Conservation (phyloP, 805 yeast genomes). For the Starmerella vitae region DNA sequence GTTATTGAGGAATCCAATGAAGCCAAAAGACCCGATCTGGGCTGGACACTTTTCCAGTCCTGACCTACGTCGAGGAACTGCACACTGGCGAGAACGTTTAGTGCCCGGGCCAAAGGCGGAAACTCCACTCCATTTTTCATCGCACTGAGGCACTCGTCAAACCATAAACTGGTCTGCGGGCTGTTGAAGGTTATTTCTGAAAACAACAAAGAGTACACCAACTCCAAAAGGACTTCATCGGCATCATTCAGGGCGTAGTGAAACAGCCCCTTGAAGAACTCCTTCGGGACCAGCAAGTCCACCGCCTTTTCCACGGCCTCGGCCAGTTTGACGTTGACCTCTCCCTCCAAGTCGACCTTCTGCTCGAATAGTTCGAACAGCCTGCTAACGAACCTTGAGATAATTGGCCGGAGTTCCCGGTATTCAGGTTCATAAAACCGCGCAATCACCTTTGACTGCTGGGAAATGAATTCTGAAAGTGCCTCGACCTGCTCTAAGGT, state of each 20-base stretch:
- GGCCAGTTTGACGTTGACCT: not conserved
- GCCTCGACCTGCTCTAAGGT: conserved; percentile 14
- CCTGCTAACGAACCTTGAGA: conserved; percentile 9
- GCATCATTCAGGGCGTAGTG: conserved; percentile 4
- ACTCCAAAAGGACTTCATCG: conserved; percentile 13
- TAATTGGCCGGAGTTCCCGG: conserved; percentile 6
- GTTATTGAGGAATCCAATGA: conserved; percentile 15
- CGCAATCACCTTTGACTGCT: conserved; percentile 10
- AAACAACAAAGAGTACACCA: conserved; percentile 17
- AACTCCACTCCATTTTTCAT: not conserved
- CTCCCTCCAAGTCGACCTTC: not conserved
- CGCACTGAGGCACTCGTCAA: conserved; percentile 7
- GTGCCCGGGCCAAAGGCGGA: conserved; percentile 6
- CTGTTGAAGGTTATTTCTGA: conserved; percentile 20
- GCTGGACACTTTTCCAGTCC: conserved; percentile 14
- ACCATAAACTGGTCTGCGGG: conserved; percentile 15
- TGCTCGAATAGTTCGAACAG: conserved; percentile 13
- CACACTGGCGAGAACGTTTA: conserved; percentile 15
- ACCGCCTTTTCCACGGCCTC: conserved; percentile 10
- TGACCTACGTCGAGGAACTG: conserved; percentile 24
- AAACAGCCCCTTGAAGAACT: conserved; percentile 17
- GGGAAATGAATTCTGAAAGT: conserved; percentile 14
- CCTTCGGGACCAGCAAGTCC: conserved; percentile 9
- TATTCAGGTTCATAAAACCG: conserved; percentile 9
- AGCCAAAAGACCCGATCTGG: conserved; percentile 16